These are phyloP conservation scores for Geotrichum phurueaensis DNA, from an alignment of 1,139 yeast genomes.

Conservation along the genomic window DNA sequence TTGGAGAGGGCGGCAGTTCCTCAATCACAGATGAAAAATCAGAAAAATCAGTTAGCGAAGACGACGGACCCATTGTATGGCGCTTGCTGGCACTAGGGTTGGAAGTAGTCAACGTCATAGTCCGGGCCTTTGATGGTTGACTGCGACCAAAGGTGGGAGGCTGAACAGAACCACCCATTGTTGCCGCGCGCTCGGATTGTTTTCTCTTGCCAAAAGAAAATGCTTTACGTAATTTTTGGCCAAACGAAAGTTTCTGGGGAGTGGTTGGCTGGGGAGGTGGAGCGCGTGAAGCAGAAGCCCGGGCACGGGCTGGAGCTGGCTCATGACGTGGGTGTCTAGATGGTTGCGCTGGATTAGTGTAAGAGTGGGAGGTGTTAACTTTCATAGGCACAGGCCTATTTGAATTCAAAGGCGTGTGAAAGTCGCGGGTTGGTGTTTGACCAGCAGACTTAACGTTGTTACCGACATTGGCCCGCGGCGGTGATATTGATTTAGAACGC, in stretches of 20 bases:
- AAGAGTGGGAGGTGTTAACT: not conserved
- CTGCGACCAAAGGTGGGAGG: not conserved
- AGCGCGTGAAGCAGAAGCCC: not conserved
- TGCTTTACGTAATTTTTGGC: slow-evolving; percentile 26
- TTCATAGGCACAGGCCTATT: slow-evolving; percentile 4
- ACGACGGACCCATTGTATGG: not conserved
- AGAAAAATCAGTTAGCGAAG: not conserved
- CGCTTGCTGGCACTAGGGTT: not conserved
- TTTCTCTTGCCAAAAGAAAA: slow-evolving; percentile 24
- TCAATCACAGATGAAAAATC: not conserved
- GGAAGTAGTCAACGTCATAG: not conserved
- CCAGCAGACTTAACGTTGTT: slow-evolving; percentile 6
- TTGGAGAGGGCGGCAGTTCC: slow-evolving; percentile 7
- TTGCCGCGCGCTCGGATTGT: not conserved
- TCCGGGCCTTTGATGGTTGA: not conserved
- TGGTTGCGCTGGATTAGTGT: slow-evolving; percentile 3
- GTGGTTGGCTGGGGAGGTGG: slow-evolving; percentile 9
- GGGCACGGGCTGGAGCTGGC: slow-evolving; percentile 4
- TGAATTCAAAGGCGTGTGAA: slow-evolving; percentile 14
- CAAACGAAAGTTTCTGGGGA: slow-evolving; percentile 18
- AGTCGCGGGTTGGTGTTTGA: slow-evolving; percentile 12
- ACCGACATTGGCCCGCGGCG: slow-evolving; percentile 10
- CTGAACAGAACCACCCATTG: slow-evolving; percentile 2
- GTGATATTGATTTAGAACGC: slow-evolving; percentile 18
- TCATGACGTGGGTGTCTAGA: slow-evolving; percentile 11